Evolutionary conservation across 2,329 filamentous ascomycete genomes (phyloP), one percentile per base, ranked within the genome.

Genomic region (Xylariaceae sp.): DNA sequence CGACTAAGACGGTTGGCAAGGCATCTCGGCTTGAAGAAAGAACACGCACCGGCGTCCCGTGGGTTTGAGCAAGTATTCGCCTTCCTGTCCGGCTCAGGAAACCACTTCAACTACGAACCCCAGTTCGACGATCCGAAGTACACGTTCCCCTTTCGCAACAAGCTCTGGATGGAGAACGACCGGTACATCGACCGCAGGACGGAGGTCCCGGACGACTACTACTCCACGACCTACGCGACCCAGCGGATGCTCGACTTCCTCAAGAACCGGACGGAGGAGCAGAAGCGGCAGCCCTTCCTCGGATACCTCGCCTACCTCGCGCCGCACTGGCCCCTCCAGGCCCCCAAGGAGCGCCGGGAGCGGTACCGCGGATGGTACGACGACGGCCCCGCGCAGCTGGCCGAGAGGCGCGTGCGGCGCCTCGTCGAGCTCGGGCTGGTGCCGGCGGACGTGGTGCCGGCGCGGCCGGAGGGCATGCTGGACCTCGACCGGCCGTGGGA

Each of bases 31-130:
- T 27, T 27, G 10, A 27, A 27, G 14, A 27, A 27, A 15, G 25
- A 27, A 75, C 50, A 56, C 75, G 9, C 70, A 70, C 70, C 70
- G 2, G 55, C 64, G 29, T 62, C 63, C n/a, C 62, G 70, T 19
- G 70, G 71, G 1, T 75, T 75, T 39, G 65, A 62, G 21, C 54
- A 57, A 22, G 55, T 49, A 18, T 64, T 65, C 37, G 55, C 53
- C 2, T 61, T 62, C 36, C 46, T 75, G 11, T 69, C 71, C 0
- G 70, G 66, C 3, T 70, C 68, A 43, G 67, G 63, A 28, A 67
- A 65, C 27, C 61, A 65, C 28, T 47, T 39, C 29, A 47, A 47
- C 13, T 38, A 47, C 26, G 43, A 47, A 17, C 45, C 43, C 5
- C 45, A 47, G 14, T 25, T 46, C 3, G 38, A 47, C 12, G 39